Conservation (phyloP, 2,329 filamentous ascomycete genomes). For the Fusarium brevicatenulatum region DNA sequence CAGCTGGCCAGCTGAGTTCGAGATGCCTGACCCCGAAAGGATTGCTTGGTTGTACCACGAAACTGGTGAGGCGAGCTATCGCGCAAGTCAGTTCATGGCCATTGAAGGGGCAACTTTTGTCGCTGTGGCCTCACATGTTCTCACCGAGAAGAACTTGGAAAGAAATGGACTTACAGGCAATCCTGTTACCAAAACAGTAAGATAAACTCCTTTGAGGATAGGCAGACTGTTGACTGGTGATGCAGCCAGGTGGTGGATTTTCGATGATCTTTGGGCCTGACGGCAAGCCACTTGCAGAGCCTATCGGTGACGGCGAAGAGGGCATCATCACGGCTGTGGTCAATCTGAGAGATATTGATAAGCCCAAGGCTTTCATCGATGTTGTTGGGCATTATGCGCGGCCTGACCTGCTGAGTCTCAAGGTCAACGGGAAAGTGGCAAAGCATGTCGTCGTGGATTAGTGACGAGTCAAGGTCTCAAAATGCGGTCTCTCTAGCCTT, state of each 20-base stretch:
- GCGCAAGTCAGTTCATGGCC: not conserved
- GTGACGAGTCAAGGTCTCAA: not conserved
- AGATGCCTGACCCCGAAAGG: not conserved
- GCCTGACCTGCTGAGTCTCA: not conserved
- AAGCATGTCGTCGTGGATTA: not conserved
- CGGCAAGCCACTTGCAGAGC: not conserved
- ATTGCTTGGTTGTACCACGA: not conserved
- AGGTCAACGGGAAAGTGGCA: not conserved
- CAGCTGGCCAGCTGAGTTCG: not conserved
- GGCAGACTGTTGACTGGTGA: not conserved
- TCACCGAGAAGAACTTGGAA: not conserved
- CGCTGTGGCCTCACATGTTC: not conserved
- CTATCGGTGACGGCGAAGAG: not conserved
- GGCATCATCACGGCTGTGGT: not conserved
- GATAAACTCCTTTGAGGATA: rapidly evolving
- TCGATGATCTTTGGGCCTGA: constrained; percentile 2
- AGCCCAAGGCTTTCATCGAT: not conserved
- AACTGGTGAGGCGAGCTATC: not conserved
- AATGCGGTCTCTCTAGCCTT: rapidly evolving
- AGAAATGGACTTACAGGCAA: not conserved
- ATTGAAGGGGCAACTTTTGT: not conserved
- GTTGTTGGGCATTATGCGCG: constrained; percentile 3
- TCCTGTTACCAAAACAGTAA: not conserved
- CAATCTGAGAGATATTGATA: not conserved
- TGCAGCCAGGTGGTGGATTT: not conserved